phyloP scores from a whole-genome alignment of 2,329 filamentous ascomycete species.

The Trichoderma pleuroti region DNA sequence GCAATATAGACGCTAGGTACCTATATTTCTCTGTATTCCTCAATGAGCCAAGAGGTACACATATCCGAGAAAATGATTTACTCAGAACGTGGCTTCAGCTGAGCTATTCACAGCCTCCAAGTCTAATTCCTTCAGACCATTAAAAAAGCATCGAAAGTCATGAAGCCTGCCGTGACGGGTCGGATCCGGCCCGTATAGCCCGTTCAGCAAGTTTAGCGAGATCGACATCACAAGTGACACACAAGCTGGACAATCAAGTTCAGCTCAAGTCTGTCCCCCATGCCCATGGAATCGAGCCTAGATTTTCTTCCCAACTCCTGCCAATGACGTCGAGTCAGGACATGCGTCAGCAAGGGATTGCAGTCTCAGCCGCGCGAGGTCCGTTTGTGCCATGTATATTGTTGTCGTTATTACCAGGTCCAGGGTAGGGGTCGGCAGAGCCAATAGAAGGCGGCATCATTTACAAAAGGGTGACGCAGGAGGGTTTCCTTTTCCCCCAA shows the following conservation, averaged over 20 bases:
- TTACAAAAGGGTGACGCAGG: conserved; percentile 3
- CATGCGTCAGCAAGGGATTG: not conserved
- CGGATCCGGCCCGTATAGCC: not conserved
- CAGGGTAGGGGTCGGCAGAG: not conserved
- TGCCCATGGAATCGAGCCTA: not conserved
- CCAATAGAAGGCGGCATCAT: conserved; percentile 4
- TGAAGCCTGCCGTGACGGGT: not conserved
- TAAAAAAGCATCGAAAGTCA: not conserved
- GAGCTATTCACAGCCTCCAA: not conserved
- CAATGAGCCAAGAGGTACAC: not conserved
- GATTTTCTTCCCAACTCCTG: not conserved
- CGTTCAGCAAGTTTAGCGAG: not conserved
- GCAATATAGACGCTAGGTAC: not conserved
- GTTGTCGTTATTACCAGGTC: not conserved
- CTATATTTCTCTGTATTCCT: not conserved
- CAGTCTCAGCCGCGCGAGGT: conserved; percentile 1
- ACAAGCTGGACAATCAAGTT: not conserved
- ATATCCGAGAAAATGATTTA: not conserved
- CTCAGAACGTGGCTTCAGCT: not conserved
- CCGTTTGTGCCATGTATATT: conserved; percentile 6
- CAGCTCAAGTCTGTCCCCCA: not conserved
- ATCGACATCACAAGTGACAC: not conserved
- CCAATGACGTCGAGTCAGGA: not conserved
- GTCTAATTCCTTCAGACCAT: not conserved
- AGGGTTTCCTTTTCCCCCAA: not conserved